Evolutionary conservation across 179 eudicot genomes (phyloP).

Genomic region (Carnegiea gigantea): DNA sequence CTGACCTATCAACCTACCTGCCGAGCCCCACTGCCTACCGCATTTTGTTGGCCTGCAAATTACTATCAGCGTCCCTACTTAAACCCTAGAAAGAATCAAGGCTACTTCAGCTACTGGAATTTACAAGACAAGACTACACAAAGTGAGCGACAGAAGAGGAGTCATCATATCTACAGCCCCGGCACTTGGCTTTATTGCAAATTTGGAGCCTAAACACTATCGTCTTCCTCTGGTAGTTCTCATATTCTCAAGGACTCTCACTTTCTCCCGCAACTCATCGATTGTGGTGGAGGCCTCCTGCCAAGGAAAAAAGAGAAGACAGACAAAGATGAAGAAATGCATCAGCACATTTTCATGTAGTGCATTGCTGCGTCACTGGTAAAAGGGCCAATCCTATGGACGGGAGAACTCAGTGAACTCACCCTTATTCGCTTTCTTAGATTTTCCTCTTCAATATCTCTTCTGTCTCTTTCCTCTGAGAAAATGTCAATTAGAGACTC

Average conservation of each 20-base stretch:
- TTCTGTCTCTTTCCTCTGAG: constrained; percentile 81
- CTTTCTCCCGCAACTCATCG: constrained; percentile 58
- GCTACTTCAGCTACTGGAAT: constrained; percentile 8
- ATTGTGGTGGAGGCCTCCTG: constrained; percentile 74
- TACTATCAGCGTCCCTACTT: not conserved
- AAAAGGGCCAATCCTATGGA: not conserved
- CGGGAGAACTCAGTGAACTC: not conserved
- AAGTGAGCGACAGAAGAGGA: constrained; percentile 2
- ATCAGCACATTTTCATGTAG: not conserved
- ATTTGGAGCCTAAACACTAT: constrained; percentile 15
- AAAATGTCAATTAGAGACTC: constrained; percentile 70
- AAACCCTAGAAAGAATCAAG: constrained; percentile 15
- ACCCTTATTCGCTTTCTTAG: constrained; percentile 72
- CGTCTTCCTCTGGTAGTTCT: constrained; percentile 25
- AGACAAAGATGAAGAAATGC: not conserved
- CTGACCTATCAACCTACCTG: not conserved
- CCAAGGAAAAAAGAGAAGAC: not conserved
- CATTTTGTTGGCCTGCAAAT: not conserved
- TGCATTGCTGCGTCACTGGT: not conserved
- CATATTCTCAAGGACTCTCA: constrained; percentile 41
- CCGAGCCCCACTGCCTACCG: not conserved
- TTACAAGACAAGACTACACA: constrained; percentile 16
- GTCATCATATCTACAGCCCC: constrained; percentile 11
- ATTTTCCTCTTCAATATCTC: constrained; percentile 71
- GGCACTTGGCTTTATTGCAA: constrained; percentile 1